Evolutionary conservation across 371 early-diverging fungal species (phyloP).

Genomic region (Fennellomyces sp.): DNA sequence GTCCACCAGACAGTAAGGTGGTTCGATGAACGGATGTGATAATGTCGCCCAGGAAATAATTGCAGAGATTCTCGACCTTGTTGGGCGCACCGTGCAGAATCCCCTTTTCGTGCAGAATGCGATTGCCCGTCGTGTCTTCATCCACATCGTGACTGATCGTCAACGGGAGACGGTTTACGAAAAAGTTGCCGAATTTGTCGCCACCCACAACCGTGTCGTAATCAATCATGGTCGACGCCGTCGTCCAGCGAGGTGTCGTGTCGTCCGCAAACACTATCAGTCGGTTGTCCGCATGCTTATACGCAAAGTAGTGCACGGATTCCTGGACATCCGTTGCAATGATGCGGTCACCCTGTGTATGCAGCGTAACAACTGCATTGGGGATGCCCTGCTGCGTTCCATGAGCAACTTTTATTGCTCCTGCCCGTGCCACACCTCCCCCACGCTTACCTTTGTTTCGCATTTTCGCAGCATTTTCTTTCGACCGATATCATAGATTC

Average conservation of each 20-base stretch:
- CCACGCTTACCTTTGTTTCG: slow-evolving; percentile 65
- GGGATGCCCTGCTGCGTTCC: slow-evolving; percentile 73
- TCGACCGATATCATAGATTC: slow-evolving; percentile 93
- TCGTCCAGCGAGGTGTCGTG: slow-evolving; percentile 87
- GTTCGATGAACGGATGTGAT: slow-evolving; percentile 81
- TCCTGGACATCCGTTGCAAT: slow-evolving; percentile 88
- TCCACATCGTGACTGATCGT: slow-evolving; percentile 75
- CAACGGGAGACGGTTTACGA: slow-evolving; percentile 75
- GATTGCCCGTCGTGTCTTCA: slow-evolving; percentile 86
- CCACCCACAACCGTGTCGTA: slow-evolving; percentile 93
- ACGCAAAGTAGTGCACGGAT: slow-evolving; percentile 82
- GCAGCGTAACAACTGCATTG: slow-evolving; percentile 69
- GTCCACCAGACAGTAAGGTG: slow-evolving; percentile 81
- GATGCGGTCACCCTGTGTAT: slow-evolving; percentile 87
- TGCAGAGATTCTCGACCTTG: slow-evolving; percentile 70
- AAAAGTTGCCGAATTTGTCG: slow-evolving; percentile 97
- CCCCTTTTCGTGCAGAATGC: slow-evolving; percentile 77
- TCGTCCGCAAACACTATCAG: slow-evolving; percentile 94
- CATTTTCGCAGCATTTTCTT: slow-evolving; percentile 91
- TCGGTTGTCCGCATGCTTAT: slow-evolving; percentile 74
- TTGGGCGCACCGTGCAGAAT: slow-evolving; percentile 85
- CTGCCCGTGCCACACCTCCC: too few species aligned
- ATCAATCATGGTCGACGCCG: slow-evolving; percentile 81
- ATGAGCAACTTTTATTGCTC: too few species aligned
- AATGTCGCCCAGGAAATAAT: slow-evolving; percentile 88